Base-by-base conservation (phyloP, 805 yeast species). In the Starmerella floricola region DNA sequence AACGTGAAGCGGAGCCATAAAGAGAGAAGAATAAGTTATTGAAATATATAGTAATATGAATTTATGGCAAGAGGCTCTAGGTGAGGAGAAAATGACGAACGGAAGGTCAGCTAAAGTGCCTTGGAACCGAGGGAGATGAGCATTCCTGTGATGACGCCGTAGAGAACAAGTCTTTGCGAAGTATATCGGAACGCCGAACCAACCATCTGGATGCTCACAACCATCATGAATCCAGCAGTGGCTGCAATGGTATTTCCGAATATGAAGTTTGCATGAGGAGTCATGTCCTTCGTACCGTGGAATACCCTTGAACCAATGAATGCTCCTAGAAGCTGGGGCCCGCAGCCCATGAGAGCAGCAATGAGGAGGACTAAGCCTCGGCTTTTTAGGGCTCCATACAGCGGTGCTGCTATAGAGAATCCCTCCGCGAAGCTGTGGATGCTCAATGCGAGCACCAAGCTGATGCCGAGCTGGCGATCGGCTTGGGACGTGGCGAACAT, bases 371-470 rank as follows among this genome's bases (percentile, higher is more conserved):
- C 94, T 49, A 73, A 69, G 21, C 62, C 53, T 34, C 83, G 66
- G 1, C 74, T 69, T 33, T 73, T 66, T 48, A 88, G 66, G 8
- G 93, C 84, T 39, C 87, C 72, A 57, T 79, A 91, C 26, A 88
- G 65, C 0, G 97, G 97, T 35, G 87, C 66, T 12, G 94, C 84
- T 82, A 88, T 87, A 13, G 91, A 76, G 58, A 91, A 86, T 0
- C 97, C 98, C 59, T 88, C 98, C 18, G 87, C 79, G 51, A 85
- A 78, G 60, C 91, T 91, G 63, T 88, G 98, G 23, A 91, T 73
- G 11, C 86, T 74, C 56, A 88, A 68, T 36, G 95, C 85, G 17
- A 87, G 59, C 55, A 91, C 87, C 11, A 88, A 84, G 13, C 84
- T 71, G 17, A 85, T 53, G 0, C 97, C 96, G 21, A 86, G 62